Percentiles rank a stretch among this genome's conserved stretches.
phyloP scores from a whole-genome alignment of 2,329 filamentous ascomycete species.

The Botryotinia narcissicola region DNA sequence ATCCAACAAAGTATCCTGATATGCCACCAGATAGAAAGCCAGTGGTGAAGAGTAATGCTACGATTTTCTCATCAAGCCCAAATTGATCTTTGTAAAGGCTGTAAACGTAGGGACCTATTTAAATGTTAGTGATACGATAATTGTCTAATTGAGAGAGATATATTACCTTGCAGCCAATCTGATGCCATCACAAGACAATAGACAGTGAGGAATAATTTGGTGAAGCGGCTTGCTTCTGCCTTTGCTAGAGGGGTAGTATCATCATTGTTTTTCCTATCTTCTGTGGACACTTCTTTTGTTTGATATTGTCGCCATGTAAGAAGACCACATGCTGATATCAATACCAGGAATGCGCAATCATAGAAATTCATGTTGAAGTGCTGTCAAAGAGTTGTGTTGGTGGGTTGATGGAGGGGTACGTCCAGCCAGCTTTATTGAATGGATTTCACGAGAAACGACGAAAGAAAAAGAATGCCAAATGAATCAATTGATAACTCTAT shows the following conservation, averaged over 20 bases:
- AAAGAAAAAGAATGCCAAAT: background rate
- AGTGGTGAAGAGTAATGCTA: slow-evolving; percentile 37
- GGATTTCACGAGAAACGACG: background rate
- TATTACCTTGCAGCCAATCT: slow-evolving; percentile 51
- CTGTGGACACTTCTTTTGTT: slow-evolving; percentile 23
- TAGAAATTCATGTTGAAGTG: slow-evolving; percentile 32
- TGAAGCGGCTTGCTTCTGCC: slow-evolving; percentile 33
- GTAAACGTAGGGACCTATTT: slow-evolving; percentile 37
- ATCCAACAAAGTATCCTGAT: slow-evolving; percentile 37
- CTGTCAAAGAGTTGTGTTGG: background rate
- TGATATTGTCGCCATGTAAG: slow-evolving; percentile 35
- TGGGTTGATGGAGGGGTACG: background rate
- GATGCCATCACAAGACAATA: slow-evolving; percentile 51
- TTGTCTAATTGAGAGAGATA: slow-evolving; percentile 23
- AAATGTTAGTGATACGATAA: slow-evolving; percentile 36
- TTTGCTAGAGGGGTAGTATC: slow-evolving; percentile 30
- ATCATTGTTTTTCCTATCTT: slow-evolving; percentile 25
- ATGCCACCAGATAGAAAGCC: slow-evolving; percentile 38
- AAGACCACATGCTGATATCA: slow-evolving; percentile 32
- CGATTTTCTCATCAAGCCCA: slow-evolving; percentile 33
- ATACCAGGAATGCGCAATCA: slow-evolving; percentile 30
- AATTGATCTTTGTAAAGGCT: slow-evolving; percentile 39
- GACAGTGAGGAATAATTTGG: slow-evolving; percentile 42
- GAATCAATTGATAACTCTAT: background rate
- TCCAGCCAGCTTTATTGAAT: background rate